Conservation (phyloP, 148 eudicot species). For the Talinum fruticosum region DNA sequence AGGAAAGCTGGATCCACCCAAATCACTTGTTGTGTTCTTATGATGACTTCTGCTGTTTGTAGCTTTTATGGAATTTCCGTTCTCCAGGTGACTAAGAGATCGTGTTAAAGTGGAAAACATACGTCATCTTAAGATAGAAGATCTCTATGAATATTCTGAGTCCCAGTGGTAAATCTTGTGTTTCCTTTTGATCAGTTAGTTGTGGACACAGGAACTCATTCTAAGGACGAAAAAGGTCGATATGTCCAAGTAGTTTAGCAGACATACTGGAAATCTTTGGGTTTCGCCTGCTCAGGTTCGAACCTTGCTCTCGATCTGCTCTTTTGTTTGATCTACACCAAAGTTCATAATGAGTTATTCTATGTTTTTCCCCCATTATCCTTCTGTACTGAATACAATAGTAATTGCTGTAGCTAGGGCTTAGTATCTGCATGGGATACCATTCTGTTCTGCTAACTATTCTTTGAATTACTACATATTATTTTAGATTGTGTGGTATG, state of each 20-base stretch:
- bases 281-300: neutral
- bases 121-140: neutral
- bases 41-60: neutral
- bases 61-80: neutral
- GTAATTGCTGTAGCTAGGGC: neutral
- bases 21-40: neutral
- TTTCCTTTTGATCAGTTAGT: too few species aligned
- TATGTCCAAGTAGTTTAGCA: too few species aligned
- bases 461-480: too few species aligned
- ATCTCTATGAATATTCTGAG: neutral
- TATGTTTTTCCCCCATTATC: neutral
- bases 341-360: neutral
- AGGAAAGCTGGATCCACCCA: neutral
- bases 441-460: neutral
- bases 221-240: too few species aligned
- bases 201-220: too few species aligned
- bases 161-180: neutral
- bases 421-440: neutral
- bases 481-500: neutral
- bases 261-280: neutral
- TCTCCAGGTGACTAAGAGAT: neutral
- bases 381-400: neutral
- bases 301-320: neutral
- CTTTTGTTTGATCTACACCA: neutral
- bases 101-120: neutral